Percentiles rank a stretch among this genome's conserved stretches.
These are phyloP conservation scores for Mycena amicta DNA, from an alignment of 768 basidiomycete species.

Conservation along the genomic window DNA sequence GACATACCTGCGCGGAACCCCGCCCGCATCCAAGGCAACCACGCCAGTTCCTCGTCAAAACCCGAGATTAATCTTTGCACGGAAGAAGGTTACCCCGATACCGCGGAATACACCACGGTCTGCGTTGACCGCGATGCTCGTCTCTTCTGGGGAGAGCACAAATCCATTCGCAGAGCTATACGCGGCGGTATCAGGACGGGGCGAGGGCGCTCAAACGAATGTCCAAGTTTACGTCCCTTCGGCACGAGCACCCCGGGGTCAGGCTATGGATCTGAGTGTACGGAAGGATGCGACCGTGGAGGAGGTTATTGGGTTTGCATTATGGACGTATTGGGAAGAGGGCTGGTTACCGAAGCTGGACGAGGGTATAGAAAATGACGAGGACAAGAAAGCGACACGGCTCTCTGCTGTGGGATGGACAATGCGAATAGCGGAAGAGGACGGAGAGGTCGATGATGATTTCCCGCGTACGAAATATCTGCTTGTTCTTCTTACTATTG, in stretches of 20 bases:
- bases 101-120: slow-evolving; percentile 53
- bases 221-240: slow-evolving; percentile 88
- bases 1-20: slow-evolving; percentile 22
- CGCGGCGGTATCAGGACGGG: slow-evolving; percentile 79
- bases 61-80: slow-evolving; percentile 49
- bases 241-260: slow-evolving; percentile 59
- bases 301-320: slow-evolving; percentile 90
- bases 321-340: slow-evolving; percentile 95
- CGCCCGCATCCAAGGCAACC: slow-evolving; percentile 12
- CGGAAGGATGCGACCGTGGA: slow-evolving; percentile 89
- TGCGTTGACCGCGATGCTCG: slow-evolving; percentile 74
- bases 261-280: slow-evolving; percentile 73
- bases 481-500: neutral
- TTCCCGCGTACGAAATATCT: slow-evolving; percentile 77
- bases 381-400: slow-evolving; percentile 57
- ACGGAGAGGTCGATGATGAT: slow-evolving; percentile 98
- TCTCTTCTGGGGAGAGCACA: slow-evolving; percentile 60
- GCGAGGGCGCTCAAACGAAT: slow-evolving; percentile 59
- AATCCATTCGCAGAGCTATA: slow-evolving; percentile 92
- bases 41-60: slow-evolving; percentile 18
- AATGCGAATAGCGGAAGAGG: slow-evolving; percentile 90
- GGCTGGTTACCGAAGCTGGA: slow-evolving; percentile 78
- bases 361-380: slow-evolving; percentile 60
- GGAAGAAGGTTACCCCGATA: slow-evolving; percentile 46
- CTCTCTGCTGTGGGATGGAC: slow-evolving; percentile 89